Base-by-base conservation (phyloP, 1,139 yeast species). In the Tardiomyces blankii region DNA sequence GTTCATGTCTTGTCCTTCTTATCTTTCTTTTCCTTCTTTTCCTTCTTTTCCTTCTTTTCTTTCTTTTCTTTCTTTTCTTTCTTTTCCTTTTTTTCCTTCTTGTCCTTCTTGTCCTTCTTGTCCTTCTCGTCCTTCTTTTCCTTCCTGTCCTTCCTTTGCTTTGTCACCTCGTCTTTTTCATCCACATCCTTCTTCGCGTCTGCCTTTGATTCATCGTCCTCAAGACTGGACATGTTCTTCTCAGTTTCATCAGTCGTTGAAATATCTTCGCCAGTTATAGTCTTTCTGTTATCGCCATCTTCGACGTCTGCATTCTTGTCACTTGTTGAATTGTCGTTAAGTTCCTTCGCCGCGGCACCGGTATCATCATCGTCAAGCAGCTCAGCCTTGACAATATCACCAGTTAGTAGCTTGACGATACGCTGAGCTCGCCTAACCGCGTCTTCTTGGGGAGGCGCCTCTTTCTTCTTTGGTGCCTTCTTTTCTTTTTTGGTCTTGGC, bases 21-120 rank as follows among this genome's bases (percentile, higher is more conserved):
- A 66, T 70, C 75, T 2, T 67, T 65, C 55, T 72, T 54, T 0
- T 56, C 54, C 43, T 54, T 50, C 41, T 69, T 65, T 25, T 61
- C 53, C 30, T 49, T 4, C 11, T 30, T 9, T 5, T 30, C 11
- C 35, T 14, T 56, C 14, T 54, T 46, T 40, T 45, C 42, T 40
- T 48, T 38, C 18, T 47, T 46, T 18, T 33, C 43, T 33, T 48
- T 44, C 18, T 45, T 30, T 25, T 41, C 42, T 41, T 54, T 43
- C 38, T 43, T 46, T 38, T 48, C 49, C 47, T 51, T 50, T 38
- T 45, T 45, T 16, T 49, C 44, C 28, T 47, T 46, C 40, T 53
- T 53, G 44, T 47, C 7, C 7, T 64, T 55, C 2, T 70, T 73
- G 45, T 57, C 60, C 39, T 70, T 54, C 7, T 64, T 55, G 2